A percentile compares a stretch with the other conserved stretches of the same genome.
These are phyloP conservation scores for Botrytis squamosa DNA, from an alignment of 2,329 filamentous ascomycete genomes.

Conservation along the genomic window DNA sequence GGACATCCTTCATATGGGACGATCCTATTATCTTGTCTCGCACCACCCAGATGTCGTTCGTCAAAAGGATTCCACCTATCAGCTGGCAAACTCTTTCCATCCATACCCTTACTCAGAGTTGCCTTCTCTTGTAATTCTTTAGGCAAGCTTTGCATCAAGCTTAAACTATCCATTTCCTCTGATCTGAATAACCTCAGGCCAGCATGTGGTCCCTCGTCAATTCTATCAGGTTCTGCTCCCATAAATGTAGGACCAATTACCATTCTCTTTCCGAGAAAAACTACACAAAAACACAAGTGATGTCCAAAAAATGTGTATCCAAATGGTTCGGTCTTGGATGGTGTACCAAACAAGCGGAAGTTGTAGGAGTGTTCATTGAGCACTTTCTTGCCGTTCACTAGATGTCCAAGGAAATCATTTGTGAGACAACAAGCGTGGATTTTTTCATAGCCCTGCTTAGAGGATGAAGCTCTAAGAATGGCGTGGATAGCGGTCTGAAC, in stretches of 20 bases:
- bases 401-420: slow-evolving; percentile 35
- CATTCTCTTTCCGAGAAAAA: slow-evolving; percentile 64
- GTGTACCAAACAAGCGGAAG: slow-evolving; percentile 35
- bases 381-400: slow-evolving; percentile 35
- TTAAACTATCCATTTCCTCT: slow-evolving; percentile 35
- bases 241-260: slow-evolving; percentile 74
- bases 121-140: slow-evolving; percentile 36
- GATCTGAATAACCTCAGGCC: slow-evolving; percentile 32
- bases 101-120: slow-evolving; percentile 38
- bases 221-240: slow-evolving; percentile 70
- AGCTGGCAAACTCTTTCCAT: slow-evolving; percentile 39
- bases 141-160: slow-evolving; percentile 36
- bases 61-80: slow-evolving; percentile 80
- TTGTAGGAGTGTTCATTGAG: slow-evolving; percentile 37
- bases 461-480: slow-evolving; percentile 33
- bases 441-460: slow-evolving; percentile 33
- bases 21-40: slow-evolving; percentile 73
- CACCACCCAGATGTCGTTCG: slow-evolving; percentile 74
- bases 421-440: slow-evolving; percentile 35
- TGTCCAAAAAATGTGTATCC: slow-evolving; percentile 61
- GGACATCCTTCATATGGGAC: slow-evolving; percentile 69
- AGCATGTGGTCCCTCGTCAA: slow-evolving; percentile 37
- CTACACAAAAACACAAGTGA: slow-evolving; percentile 71
- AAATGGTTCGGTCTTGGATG: slow-evolving; percentile 31
- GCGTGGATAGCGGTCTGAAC: slow-evolving; percentile 32